Conservation (phyloP, 129 eudicot genomes). For the Kitagawia praeruptora region DNA sequence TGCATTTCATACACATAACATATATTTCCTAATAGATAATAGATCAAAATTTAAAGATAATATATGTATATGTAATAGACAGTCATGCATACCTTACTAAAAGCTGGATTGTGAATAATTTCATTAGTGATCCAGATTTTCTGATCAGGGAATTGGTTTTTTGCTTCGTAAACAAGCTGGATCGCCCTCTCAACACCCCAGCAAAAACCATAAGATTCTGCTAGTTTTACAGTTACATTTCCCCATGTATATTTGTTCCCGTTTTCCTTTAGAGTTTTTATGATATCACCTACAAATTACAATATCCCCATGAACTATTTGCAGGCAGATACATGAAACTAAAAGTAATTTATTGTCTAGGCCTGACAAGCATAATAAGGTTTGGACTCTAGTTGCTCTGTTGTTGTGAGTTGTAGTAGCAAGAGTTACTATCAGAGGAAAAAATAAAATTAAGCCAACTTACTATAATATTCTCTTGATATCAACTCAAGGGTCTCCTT, state of each 20-base stretch:
- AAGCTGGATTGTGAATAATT: slow-evolving; percentile 92
- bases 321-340: too few relatives aligned
- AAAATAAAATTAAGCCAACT: not conserved
- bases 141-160: slow-evolving; percentile 73
- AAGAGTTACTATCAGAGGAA: too few relatives aligned
- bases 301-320: too few relatives aligned
- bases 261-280: slow-evolving; percentile 68
- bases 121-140: slow-evolving; percentile 87
- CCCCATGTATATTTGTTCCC: slow-evolving; percentile 82
- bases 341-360: too few relatives aligned
- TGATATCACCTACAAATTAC: slow-evolving; percentile 70
- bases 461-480: slow-evolving; percentile 68
- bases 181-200: slow-evolving; percentile 83
- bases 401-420: not conserved
- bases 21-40: too few relatives aligned
- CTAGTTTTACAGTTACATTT: slow-evolving; percentile 70
- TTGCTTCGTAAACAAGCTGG: slow-evolving; percentile 87
- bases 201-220: slow-evolving; percentile 84
- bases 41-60: too few relatives aligned
- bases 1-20: too few relatives aligned
- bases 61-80: too few relatives aligned
- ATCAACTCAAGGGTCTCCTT: slow-evolving; percentile 63
- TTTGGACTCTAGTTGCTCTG: too few relatives aligned
- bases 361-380: too few relatives aligned
- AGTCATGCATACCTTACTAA: slow-evolving; percentile 81